Evolutionary conservation across 352 stramenopile species (phyloP), one percentile per base, ranked within the genome.

Genomic region (Phytophthora brassicae): DNA sequence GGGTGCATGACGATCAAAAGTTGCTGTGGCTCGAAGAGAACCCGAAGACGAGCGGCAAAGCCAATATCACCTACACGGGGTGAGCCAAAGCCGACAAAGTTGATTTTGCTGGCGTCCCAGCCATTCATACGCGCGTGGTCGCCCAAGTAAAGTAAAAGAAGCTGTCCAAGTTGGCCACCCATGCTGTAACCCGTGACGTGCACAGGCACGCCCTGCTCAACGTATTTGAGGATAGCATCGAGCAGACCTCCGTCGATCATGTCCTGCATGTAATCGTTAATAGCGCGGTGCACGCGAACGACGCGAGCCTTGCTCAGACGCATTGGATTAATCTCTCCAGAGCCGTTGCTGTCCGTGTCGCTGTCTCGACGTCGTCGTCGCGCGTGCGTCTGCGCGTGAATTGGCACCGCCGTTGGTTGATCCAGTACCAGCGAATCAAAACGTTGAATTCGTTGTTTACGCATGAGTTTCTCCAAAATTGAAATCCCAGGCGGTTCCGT

Each of bases 151-250:
- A 93, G 58, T 78, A 91, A 88, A n/a, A 91, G 68, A 8, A 93
- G 54, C 53, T 93, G 81, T 6, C 82, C 81, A 4, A 93, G 68
- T 81, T 91, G 91, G 8, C 86, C 86, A 6, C 86, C 86, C 86
- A 95, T 95, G 47, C 79, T 91, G 68, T 95, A 95, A 4, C 86
- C 86, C 11, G 86, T 95, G 29, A 95, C 74, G 63, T 93, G 82
- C 60, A 95, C 77, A 3, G 84, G 74, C 9, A 86, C 70, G n/a
- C 82, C 84, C 19, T 79, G 66, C 52, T 84, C 68, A 17, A 95
- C 81, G 49, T 92, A 93, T 61, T 78, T 70, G 51, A 91, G 67
- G 66, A 93, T 79, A 36, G 81, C 69, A 42, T 92, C 84, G 2
- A 95, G 60, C 20, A 95, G 59, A 2, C 86, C 86, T 49, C 86